A percentile compares a stretch with the other conserved stretches of the same genome.
Conservation (phyloP, 2,329 filamentous ascomycete species). For the Penicillium griseofulvum region DNA sequence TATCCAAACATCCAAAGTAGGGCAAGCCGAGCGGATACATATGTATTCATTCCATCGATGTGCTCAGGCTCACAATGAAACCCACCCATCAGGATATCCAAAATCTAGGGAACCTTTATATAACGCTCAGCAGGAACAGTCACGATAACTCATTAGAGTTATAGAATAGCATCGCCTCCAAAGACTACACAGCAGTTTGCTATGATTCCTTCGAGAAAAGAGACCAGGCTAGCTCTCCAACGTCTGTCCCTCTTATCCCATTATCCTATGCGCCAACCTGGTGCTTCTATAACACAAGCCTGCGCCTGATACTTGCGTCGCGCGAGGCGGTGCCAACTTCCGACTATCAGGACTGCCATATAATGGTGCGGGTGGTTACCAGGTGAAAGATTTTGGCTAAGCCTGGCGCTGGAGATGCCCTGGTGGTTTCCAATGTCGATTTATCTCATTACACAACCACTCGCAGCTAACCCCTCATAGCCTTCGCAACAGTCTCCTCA, state of each 20-base stretch:
- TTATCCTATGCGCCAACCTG: not conserved
- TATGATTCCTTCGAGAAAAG: not conserved
- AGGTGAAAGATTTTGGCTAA: no score
- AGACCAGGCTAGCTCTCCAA: not conserved
- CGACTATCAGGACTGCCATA: no score
- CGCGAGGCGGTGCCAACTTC: no score
- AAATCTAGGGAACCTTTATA: not conserved
- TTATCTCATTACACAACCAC: not conserved
- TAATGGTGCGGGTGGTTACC: no score
- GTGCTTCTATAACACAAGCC: no score
- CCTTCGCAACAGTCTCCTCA: slow-evolving; percentile 26
- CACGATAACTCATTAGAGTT: no score
- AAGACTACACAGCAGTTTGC: no score
- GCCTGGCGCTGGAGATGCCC: no score
- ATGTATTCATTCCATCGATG: not conserved
- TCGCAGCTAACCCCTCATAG: slow-evolving; percentile 6
- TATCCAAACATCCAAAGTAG: not conserved
- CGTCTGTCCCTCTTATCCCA: not conserved
- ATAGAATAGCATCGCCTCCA: no score
- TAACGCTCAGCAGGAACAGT: no score
- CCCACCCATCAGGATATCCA: not conserved
- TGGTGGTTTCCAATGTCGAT: no score
- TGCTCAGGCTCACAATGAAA: not conserved
- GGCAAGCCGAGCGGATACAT: no score
- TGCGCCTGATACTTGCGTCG: not conserved